Percentiles rank a stretch among this genome's conserved stretches.
These are phyloP conservation scores for Fomitopsis palustris DNA, from an alignment of 1,284 basidiomycete genomes.

Conservation along the genomic window DNA sequence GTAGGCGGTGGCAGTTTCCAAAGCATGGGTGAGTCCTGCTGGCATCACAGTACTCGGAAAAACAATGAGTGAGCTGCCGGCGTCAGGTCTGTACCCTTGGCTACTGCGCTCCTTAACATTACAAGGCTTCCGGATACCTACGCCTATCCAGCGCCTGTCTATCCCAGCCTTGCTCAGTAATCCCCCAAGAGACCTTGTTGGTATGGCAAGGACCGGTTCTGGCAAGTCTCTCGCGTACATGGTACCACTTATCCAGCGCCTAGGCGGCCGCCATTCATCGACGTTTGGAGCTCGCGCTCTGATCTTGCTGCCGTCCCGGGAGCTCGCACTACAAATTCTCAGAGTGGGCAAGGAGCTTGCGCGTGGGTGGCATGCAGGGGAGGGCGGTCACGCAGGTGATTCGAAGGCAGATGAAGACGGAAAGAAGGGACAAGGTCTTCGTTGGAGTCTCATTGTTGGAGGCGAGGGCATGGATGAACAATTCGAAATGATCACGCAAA, in stretches of 20 bases:
- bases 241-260: conserved; percentile 86
- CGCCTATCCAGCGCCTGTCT: conserved; percentile 92
- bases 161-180: conserved; percentile 84
- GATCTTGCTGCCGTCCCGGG: conserved; percentile 90
- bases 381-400: conserved; percentile 65
- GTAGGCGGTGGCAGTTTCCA: conserved; percentile 84
- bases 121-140: conserved; percentile 94
- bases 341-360: conserved; percentile 94
- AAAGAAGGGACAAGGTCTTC: conserved; percentile 65
- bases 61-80: neutral
- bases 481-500: conserved; percentile 92
- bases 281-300: conserved; percentile 86
- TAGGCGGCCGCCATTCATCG: conserved; percentile 79
- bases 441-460: conserved; percentile 95
- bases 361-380: conserved; percentile 66
- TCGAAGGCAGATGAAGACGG: conserved; percentile 50
- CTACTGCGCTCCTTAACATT: conserved; percentile 84
- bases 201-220: conserved; percentile 98
- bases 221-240: conserved; percentile 98
- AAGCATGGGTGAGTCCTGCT: conserved; percentile 68
- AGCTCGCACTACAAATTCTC: conserved; percentile 91
- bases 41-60: neutral
- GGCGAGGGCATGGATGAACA: conserved; percentile 96
- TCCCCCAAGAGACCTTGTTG: conserved; percentile 93
- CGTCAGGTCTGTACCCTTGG: conserved; percentile 78